phyloP scores from a whole-genome alignment of 2,329 filamentous ascomycete genomes.

The Cladosporium sp. region DNA sequence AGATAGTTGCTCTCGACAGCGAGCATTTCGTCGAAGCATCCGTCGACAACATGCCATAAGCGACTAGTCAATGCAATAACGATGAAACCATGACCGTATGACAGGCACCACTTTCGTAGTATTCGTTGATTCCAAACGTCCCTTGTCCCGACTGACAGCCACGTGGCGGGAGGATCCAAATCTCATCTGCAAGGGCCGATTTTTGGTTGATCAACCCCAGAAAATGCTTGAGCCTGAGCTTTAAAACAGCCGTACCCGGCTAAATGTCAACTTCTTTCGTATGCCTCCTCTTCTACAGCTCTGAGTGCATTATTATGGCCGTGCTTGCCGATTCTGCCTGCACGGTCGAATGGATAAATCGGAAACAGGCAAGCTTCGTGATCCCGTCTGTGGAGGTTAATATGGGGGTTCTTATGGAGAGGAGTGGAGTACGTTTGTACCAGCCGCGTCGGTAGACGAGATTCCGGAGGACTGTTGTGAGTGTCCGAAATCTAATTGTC shows the following conservation, averaged over 20 bases:
- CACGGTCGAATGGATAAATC: slow-evolving; percentile 13
- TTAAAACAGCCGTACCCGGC: slow-evolving; percentile 11
- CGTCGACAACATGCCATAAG: no score
- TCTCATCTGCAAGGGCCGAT: neutral
- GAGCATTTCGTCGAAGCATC: no score
- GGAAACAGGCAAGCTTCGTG: slow-evolving; percentile 5
- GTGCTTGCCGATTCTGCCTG: slow-evolving; percentile 12
- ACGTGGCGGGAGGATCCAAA: neutral
- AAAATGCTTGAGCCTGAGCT: slow-evolving; percentile 5
- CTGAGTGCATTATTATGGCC: neutral
- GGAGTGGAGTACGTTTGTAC: neutral
- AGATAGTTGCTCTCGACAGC: no score
- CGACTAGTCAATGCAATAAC: no score
- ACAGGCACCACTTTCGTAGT: no score
- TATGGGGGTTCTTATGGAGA: slow-evolving; percentile 3
- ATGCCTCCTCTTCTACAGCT: neutral
- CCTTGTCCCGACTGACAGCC: neutral
- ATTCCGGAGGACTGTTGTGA: neutral
- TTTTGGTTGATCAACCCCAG: neutral
- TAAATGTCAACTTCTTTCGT: slow-evolving; percentile 5
- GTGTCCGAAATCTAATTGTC: neutral
- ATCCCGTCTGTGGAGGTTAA: slow-evolving; percentile 6
- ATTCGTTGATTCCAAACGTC: no score
- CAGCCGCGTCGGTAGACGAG: neutral
- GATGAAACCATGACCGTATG: no score